phyloP scores from a whole-genome alignment of 257 asterid genomes.

The Leptodermis oblonga region DNA sequence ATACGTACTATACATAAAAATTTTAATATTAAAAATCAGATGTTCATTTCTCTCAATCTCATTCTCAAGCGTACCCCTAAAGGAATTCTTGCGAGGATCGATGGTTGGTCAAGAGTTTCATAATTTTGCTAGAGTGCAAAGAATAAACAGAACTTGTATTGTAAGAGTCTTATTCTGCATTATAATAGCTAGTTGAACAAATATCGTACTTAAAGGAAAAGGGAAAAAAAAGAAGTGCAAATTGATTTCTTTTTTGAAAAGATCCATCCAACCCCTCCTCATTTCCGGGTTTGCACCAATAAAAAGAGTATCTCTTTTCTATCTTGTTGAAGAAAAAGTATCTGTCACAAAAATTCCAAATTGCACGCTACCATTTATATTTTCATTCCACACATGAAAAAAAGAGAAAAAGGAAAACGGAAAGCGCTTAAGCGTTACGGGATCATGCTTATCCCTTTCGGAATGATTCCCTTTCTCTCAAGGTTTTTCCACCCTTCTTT shows the following conservation, averaged over 20 bases:
- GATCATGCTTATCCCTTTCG: slow-evolving; percentile 8
- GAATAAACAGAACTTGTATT: too few species aligned
- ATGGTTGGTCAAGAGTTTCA: too few species aligned
- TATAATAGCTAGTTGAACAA: too few species aligned
- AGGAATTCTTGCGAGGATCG: too few species aligned
- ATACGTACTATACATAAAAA: too few species aligned
- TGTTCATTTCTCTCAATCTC: too few species aligned
- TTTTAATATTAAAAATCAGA: too few species aligned
- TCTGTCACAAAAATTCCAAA: not conserved
- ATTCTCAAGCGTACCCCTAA: too few species aligned
- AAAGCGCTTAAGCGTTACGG: slow-evolving; percentile 9
- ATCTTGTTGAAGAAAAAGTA: slow-evolving; percentile 9
- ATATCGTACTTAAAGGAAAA: too few species aligned
- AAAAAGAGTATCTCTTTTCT: slow-evolving; percentile 4
- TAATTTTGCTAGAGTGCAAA: too few species aligned
- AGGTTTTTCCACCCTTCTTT: not conserved
- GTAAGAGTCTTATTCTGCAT: too few species aligned
- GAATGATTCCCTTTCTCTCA: slow-evolving; percentile 11
- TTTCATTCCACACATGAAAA: not conserved
- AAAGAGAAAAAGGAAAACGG: slow-evolving; percentile 12
- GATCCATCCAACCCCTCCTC: not conserved
- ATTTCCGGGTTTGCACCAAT: not conserved
- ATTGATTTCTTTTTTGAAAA: slow-evolving; percentile 5
- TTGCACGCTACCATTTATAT: slow-evolving; percentile 4
- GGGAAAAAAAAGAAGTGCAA: not conserved